A percentile compares a stretch with the other conserved stretches of the same genome.
phyloP scores from a whole-genome alignment of 2,329 filamentous ascomycete genomes.

The Cladosporium austrohemisphaericum region DNA sequence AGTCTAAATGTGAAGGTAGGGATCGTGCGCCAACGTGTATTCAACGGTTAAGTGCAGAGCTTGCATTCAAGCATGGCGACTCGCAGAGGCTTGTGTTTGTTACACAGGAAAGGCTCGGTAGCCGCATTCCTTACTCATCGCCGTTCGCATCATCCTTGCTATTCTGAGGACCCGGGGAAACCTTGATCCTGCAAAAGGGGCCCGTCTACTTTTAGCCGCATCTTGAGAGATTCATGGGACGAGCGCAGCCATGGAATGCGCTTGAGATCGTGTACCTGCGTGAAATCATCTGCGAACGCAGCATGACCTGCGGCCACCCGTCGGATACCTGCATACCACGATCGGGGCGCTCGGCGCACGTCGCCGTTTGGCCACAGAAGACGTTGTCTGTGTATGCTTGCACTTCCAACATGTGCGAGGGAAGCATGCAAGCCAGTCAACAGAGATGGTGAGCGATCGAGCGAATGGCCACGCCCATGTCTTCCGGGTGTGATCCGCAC shows the following conservation, averaged over 20 bases:
- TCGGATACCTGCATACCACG: slow-evolving; percentile 29
- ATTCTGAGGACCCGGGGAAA: slow-evolving; percentile 22
- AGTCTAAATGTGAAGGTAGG: slow-evolving; percentile 22
- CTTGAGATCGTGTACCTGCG: slow-evolving; percentile 27
- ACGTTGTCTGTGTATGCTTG: slow-evolving; percentile 10
- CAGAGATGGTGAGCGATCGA: slow-evolving; percentile 3
- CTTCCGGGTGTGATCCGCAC: slow-evolving; percentile 1
- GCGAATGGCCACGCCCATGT: not conserved
- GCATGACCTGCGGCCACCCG: slow-evolving; percentile 28
- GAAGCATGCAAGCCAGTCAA: slow-evolving; percentile 7
- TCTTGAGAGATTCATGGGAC: slow-evolving; percentile 16
- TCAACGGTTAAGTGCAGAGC: slow-evolving; percentile 15
- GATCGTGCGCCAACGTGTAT: slow-evolving; percentile 19
- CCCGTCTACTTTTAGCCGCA: slow-evolving; percentile 9
- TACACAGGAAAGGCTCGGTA: slow-evolving; percentile 16
- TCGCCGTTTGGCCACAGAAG: slow-evolving; percentile 21
- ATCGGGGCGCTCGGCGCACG: slow-evolving; percentile 18
- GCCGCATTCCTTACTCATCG: slow-evolving; percentile 25
- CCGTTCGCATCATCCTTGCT: slow-evolving; percentile 14
- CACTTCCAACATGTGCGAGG: slow-evolving; percentile 6
- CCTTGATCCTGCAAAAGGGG: slow-evolving; percentile 18
- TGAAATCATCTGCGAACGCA: slow-evolving; percentile 31
- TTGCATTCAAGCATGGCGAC: slow-evolving; percentile 6
- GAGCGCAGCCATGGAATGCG: slow-evolving; percentile 11
- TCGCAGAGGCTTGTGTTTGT: slow-evolving; percentile 14